Evolutionary conservation across 108 stramenopile species (phyloP).

Genomic region (Bacterosira constricta): DNA sequence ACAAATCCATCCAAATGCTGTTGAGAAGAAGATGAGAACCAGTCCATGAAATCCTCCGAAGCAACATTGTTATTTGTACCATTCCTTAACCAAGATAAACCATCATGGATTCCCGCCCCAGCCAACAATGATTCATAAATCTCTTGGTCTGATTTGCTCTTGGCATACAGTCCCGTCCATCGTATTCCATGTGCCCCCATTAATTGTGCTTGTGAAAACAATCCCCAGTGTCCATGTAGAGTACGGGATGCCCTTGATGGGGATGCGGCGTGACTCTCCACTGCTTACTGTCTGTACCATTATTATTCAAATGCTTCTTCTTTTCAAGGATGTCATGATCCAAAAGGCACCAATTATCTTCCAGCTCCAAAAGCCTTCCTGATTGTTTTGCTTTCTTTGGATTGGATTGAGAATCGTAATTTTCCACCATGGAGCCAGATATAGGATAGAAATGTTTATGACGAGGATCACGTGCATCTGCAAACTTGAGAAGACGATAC

Average conservation of each 20-base stretch:
- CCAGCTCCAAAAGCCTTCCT: conserved; percentile 32
- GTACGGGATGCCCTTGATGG: conserved; percentile 51
- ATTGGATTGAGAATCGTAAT: conserved; percentile 23
- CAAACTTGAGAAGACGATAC: conserved; percentile 76
- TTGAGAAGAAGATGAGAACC: conserved; percentile 6
- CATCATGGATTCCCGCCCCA: conserved; percentile 37
- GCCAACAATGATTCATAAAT: conserved; percentile 32
- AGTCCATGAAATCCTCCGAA: conserved; percentile 10
- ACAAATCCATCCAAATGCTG: conserved; percentile 50
- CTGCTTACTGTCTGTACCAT: neutral
- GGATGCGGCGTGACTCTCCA: conserved; percentile 33
- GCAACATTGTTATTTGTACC: neutral
- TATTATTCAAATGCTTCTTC: no score
- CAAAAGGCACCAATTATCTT: conserved; percentile 42
- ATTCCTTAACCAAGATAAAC: neutral
- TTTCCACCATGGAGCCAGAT: conserved; percentile 27
- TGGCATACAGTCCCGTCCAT: conserved; percentile 45
- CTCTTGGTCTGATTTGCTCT: conserved; percentile 9
- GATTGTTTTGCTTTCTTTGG: neutral
- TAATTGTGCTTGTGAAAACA: conserved; percentile 68
- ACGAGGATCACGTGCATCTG: conserved; percentile 76
- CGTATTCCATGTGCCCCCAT: conserved; percentile 84
- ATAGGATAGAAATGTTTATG: conserved; percentile 32
- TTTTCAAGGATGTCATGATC: conserved; percentile 14
- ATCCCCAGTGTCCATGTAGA: conserved; percentile 87